phyloP scores from a whole-genome alignment of 2,329 filamentous ascomycete genomes.

The Stromatinia cepivora region DNA sequence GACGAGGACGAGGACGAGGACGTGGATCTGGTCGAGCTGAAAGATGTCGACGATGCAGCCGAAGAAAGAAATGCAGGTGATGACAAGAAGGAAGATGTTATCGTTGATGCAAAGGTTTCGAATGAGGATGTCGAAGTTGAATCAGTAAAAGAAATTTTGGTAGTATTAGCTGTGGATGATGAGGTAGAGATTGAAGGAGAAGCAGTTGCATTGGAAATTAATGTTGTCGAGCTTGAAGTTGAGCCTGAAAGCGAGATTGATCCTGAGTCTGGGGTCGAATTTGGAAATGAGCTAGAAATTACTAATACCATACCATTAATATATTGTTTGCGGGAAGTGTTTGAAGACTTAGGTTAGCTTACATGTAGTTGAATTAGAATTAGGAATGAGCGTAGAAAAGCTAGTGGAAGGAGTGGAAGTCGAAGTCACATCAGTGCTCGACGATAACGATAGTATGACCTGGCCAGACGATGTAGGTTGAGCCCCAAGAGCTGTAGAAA shows the following conservation, averaged over 20 bases:
- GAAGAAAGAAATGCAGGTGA: conserved; percentile 17
- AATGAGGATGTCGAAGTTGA: conserved; percentile 25
- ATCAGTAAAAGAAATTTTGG: not conserved
- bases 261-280: conserved; percentile 14
- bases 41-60: conserved; percentile 22
- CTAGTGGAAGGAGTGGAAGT: conserved; percentile 36
- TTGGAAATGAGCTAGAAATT: conserved; percentile 37
- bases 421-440: conserved; percentile 30
- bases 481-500: conserved; percentile 16
- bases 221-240: conserved; percentile 28
- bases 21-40: conserved; percentile 12
- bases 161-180: conserved; percentile 25
- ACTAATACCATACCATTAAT: conserved; percentile 32
- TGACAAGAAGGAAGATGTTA: conserved; percentile 23
- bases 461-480: conserved; percentile 22
- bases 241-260: conserved; percentile 25
- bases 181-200: conserved; percentile 25
- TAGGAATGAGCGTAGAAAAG: conserved; percentile 36
- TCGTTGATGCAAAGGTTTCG: conserved; percentile 20
- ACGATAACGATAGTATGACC: conserved; percentile 31
- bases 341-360: conserved; percentile 24
- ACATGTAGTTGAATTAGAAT: conserved; percentile 40
- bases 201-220: conserved; percentile 19
- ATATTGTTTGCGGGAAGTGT: conserved; percentile 13
- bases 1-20: conserved; percentile 14